Evolutionary conservation across 495 filamentous ascomycete species (phyloP).

Genomic region (Tuber borchii): DNA sequence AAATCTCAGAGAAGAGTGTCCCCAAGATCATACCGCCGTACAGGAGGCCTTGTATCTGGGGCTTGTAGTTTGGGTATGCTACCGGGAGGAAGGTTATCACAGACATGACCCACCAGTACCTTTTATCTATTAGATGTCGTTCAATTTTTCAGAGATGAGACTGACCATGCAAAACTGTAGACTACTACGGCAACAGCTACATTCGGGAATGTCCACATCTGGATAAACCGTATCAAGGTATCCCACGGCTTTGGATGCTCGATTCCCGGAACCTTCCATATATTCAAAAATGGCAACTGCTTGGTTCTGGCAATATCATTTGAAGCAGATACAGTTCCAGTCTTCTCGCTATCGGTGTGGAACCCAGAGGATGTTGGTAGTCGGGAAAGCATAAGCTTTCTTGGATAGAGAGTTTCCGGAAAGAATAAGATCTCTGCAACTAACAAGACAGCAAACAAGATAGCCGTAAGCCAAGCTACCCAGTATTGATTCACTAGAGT

Average conservation of each 20-base stretch:
- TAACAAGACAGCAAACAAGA: constrained; percentile 52
- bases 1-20: constrained; percentile 51
- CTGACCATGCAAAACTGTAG: constrained; percentile 52
- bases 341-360: constrained; percentile 41
- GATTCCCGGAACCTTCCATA: constrained; percentile 51
- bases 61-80: constrained; percentile 51
- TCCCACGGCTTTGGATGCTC: constrained; percentile 52
- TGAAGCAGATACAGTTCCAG: constrained; percentile 1
- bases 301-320: constrained; percentile 47
- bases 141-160: background rate
- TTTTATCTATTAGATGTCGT: constrained; percentile 7
- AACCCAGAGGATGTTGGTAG: constrained; percentile 15
- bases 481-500: constrained; percentile 49
- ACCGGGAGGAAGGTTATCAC: constrained; percentile 56
- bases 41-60: constrained; percentile 54
- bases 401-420: constrained; percentile 58
- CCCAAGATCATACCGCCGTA: constrained; percentile 56
- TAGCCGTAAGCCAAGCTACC: constrained; percentile 57
- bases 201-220: constrained; percentile 49
- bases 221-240: constrained; percentile 47
- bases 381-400: constrained; percentile 48
- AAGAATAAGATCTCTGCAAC: constrained; percentile 52
- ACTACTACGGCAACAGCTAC: constrained; percentile 48
- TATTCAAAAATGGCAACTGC: constrained; percentile 50
- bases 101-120: constrained; percentile 59